These are phyloP conservation scores for Phytophthora crassamura DNA, from an alignment of 352 stramenopile genomes.

Conservation along the genomic window DNA sequence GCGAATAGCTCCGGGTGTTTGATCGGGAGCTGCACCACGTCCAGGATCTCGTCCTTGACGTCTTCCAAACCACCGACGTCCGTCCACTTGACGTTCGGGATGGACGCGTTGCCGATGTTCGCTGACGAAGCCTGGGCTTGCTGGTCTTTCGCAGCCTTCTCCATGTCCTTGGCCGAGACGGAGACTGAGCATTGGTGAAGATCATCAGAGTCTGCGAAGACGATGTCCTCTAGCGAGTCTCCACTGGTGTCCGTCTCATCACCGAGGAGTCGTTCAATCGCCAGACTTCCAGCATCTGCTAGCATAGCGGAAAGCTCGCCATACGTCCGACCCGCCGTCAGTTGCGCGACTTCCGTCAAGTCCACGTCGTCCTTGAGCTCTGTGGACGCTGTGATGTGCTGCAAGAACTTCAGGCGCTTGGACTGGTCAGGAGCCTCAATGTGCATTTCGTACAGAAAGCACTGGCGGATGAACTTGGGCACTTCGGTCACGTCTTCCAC, in stretches of 20 bases:
- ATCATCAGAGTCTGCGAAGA: constrained; percentile 31
- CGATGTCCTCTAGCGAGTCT: constrained; percentile 34
- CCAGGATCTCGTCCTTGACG: constrained; percentile 97
- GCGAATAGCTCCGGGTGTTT: constrained; percentile 88
- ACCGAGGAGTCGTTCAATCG: constrained; percentile 54
- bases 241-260: constrained; percentile 27
- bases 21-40: constrained; percentile 86
- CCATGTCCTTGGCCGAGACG: constrained; percentile 53
- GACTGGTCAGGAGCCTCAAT: constrained; percentile 67
- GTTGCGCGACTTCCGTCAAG: constrained; percentile 63
- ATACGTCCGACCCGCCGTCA: constrained; percentile 77
- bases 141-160: constrained; percentile 66
- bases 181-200: constrained; percentile 40
- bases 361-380: constrained; percentile 57
- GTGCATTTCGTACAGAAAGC: constrained; percentile 81
- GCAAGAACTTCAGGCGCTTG: constrained; percentile 61
- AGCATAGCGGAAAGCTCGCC: constrained; percentile 76
- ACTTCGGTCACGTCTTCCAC: constrained; percentile 83
- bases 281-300: constrained; percentile 59
- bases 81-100: constrained; percentile 97
- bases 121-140: constrained; percentile 71
- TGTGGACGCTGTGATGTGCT: constrained; percentile 47
- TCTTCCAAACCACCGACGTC: constrained; percentile 99
- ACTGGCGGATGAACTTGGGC: constrained; percentile 82
- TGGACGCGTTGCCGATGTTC: constrained; percentile 71